These are phyloP conservation scores for Nigrospora osmanthi DNA, from an alignment of 2,329 filamentous ascomycete species.

Conservation along the genomic window DNA sequence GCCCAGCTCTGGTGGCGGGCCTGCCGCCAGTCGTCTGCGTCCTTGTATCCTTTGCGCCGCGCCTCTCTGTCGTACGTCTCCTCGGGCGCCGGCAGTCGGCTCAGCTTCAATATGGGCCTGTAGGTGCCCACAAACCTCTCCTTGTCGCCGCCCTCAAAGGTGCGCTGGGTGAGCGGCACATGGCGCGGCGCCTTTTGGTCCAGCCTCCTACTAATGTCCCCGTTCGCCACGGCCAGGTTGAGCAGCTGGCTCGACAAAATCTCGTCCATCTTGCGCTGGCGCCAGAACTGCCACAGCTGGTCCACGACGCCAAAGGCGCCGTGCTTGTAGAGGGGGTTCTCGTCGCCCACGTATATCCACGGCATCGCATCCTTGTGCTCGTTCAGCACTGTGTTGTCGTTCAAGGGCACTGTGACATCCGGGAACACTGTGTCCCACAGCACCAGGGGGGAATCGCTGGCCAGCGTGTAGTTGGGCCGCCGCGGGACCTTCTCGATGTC, in stretches of 20 bases:
- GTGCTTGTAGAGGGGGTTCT: constrained; percentile 50
- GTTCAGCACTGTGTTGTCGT: constrained; percentile 24
- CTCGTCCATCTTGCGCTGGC: constrained; percentile 82
- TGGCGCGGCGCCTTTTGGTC: constrained; percentile 8
- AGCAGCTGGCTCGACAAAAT: constrained; percentile 69
- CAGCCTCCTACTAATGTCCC: constrained; percentile 10
- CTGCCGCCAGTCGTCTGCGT: constrained; percentile 35
- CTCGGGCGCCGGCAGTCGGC: constrained; percentile 38
- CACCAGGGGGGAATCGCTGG: constrained; percentile 80
- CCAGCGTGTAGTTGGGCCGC: constrained; percentile 86
- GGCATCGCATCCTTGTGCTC: constrained; percentile 48
- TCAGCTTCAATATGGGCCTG: constrained; percentile 44
- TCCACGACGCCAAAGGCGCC: constrained; percentile 62
- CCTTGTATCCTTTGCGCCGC: constrained; percentile 49
- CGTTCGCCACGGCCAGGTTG: constrained; percentile 40
- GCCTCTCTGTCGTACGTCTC: constrained; percentile 56
- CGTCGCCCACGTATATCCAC: constrained; percentile 76
- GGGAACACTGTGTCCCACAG: constrained; percentile 96
- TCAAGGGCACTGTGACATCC: constrained; percentile 14
- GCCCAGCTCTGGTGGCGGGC: constrained; percentile 1
- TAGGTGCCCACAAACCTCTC: constrained; percentile 46
- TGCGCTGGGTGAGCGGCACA: constrained; percentile 18
- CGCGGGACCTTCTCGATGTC: constrained; percentile 63
- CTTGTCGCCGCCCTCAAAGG: constrained; percentile 50
- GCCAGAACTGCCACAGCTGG: constrained; percentile 76